phyloP scores from a whole-genome alignment of 805 yeast species.

The Saccharomycopsis sp. region DNA sequence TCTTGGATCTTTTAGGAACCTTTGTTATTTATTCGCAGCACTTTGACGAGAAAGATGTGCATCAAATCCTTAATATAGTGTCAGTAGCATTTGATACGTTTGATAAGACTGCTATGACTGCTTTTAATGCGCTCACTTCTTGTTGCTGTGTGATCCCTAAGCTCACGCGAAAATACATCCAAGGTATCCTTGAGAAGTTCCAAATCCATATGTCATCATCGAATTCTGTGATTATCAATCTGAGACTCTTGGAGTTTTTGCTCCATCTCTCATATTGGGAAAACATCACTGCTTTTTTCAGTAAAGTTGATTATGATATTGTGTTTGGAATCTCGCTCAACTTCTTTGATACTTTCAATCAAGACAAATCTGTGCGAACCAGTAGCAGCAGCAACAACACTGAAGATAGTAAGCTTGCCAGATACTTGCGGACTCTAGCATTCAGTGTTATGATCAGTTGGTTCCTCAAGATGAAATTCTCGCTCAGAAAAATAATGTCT shows the following conservation, averaged over 20 bases:
- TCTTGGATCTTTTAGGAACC: slow-evolving; percentile 9
- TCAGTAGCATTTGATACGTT: slow-evolving; percentile 12
- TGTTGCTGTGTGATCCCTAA: slow-evolving; percentile 78
- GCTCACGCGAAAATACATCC: slow-evolving; percentile 60
- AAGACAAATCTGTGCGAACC: slow-evolving; percentile 24
- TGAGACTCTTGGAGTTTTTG: slow-evolving; percentile 67
- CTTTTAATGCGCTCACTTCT: slow-evolving; percentile 66
- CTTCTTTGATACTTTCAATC: slow-evolving; percentile 65
- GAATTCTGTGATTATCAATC: slow-evolving; percentile 56
- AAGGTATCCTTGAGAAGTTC: slow-evolving; percentile 62
- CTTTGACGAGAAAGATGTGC: slow-evolving; percentile 10
- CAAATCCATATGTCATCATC: slow-evolving; percentile 70
- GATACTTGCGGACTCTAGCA: slow-evolving; percentile 56
- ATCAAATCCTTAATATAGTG: slow-evolving; percentile 10
- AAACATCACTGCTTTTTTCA: slow-evolving; percentile 51
- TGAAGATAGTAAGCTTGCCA: slow-evolving; percentile 40
- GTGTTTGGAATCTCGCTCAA: slow-evolving; percentile 81
- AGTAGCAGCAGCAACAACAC: slow-evolving; percentile 10
- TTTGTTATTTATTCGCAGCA: slow-evolving; percentile 14
- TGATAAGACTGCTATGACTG: slow-evolving; percentile 69
- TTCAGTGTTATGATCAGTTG: slow-evolving; percentile 63
- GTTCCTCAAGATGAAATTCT: slow-evolving; percentile 57
- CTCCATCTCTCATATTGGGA: slow-evolving; percentile 54
- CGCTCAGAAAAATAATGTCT: slow-evolving; percentile 52
- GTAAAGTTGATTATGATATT: slow-evolving; percentile 51